A percentile compares a stretch with the other conserved stretches of the same genome.
Evolutionary conservation across 148 eudicot species (phyloP).

Genomic region (Cornus kousa): DNA sequence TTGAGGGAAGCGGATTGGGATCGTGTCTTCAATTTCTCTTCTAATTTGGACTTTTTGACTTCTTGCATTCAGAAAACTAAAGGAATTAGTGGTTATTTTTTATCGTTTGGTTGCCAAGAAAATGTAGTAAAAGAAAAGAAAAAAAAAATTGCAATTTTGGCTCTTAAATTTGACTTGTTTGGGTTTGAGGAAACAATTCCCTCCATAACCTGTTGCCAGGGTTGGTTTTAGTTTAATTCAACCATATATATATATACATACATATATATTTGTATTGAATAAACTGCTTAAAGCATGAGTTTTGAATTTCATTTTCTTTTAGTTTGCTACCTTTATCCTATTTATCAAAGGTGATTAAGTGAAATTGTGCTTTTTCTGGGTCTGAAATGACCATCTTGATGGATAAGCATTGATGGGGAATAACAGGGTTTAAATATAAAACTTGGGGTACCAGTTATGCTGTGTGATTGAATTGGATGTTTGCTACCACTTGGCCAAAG

Average conservation of each 20-base stretch:
- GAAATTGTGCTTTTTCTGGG: not conserved
- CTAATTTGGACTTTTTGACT: slow-evolving; percentile 44
- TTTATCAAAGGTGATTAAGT: not conserved
- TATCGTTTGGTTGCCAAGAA: no score
- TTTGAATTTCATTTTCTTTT: not conserved
- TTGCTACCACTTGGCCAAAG: not conserved
- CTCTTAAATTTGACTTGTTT: no score
- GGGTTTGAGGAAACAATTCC: no score
- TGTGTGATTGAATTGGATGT: not conserved
- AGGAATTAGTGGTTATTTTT: no score
- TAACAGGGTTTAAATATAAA: not conserved
- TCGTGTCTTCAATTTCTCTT: slow-evolving; percentile 48
- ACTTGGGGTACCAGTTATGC: not conserved
- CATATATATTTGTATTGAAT: no score
- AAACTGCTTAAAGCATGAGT: not conserved
- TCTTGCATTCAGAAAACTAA: slow-evolving; percentile 41
- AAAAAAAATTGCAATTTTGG: no score
- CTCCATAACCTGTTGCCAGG: no score
- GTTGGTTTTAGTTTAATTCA: not conserved
- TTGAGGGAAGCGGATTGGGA: slow-evolving; percentile 56
- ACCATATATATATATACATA: no score
- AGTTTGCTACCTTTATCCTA: not conserved
- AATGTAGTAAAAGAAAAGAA: no score
- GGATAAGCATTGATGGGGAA: not conserved
- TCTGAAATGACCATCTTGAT: not conserved